Percentiles rank a stretch among this genome's conserved stretches.
phyloP scores from a whole-genome alignment of 345 rosid genomes.

The Anacardium occidentale region DNA sequence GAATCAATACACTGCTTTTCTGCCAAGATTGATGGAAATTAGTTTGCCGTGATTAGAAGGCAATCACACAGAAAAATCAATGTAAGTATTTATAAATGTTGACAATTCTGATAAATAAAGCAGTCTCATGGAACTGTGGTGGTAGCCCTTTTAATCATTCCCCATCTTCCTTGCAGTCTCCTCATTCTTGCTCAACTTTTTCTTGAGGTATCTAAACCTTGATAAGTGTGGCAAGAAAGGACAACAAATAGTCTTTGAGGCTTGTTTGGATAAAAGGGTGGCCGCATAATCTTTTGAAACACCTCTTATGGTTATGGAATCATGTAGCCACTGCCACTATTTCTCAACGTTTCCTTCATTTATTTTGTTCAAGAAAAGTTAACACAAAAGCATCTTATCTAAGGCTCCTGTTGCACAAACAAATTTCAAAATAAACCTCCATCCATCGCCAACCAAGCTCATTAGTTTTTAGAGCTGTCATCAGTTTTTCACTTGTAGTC shows the following conservation, averaged over 20 bases:
- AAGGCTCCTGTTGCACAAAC: conserved; percentile 17
- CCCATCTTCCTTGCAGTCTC: conserved; percentile 16
- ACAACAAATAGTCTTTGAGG: background rate
- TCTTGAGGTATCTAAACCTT: conserved; percentile 21
- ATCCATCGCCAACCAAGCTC: conserved; percentile 27
- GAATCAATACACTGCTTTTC: background rate
- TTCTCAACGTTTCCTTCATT: conserved; percentile 1
- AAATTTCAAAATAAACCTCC: conserved; percentile 25
- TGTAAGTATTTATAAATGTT: conserved; percentile 23
- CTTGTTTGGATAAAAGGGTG: background rate
- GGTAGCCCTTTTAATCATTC: conserved; percentile 38
- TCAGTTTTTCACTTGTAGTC: conserved; percentile 6
- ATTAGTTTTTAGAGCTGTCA: conserved; percentile 5
- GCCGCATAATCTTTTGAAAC: background rate
- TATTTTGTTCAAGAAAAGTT: conserved; percentile 1
- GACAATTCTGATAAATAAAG: conserved; percentile 19
- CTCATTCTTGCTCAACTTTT: conserved; percentile 14
- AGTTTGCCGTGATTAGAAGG: conserved; percentile 26
- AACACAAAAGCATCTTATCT: conserved; percentile 12
- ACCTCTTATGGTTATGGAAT: background rate
- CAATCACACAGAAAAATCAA: conserved; percentile 23
- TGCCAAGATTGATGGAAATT: conserved; percentile 34
- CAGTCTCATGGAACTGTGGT: conserved; percentile 19
- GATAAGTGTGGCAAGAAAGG: conserved; percentile 4
- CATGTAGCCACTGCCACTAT: background rate